These are phyloP conservation scores for Eucalyptus pumila DNA, from an alignment of 345 rosid species.

Conservation along the genomic window DNA sequence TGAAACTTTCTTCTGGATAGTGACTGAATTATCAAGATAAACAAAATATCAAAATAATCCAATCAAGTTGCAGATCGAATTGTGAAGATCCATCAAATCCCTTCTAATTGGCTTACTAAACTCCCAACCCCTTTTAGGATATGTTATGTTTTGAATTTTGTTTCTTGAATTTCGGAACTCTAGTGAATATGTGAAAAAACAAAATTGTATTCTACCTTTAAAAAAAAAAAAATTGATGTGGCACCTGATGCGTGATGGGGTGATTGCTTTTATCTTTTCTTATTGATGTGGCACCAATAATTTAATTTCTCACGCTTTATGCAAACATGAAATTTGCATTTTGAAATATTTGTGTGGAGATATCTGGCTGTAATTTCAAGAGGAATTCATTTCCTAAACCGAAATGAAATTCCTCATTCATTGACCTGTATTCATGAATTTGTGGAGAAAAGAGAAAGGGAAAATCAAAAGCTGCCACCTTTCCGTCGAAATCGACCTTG, in stretches of 20 bases:
- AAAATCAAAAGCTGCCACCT: not conserved
- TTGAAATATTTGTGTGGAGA: not conserved
- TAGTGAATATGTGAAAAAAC: too few relatives aligned
- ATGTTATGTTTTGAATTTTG: too few relatives aligned
- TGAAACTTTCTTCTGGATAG: not conserved
- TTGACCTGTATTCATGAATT: not conserved
- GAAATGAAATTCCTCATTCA: not conserved
- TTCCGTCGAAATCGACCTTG: not conserved
- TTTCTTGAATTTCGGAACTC: too few relatives aligned
- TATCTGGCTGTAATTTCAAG: not conserved
- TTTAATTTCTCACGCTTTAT: not conserved
- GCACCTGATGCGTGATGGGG: too few relatives aligned
- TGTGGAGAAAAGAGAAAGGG: not conserved
- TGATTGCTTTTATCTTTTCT: too few relatives aligned
- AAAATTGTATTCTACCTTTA: too few relatives aligned
- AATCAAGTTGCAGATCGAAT: too few relatives aligned
- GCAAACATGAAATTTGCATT: not conserved
- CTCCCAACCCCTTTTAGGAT: accelerated
- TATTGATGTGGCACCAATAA: not conserved
- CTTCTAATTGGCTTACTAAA: too few relatives aligned
- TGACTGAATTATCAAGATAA: not conserved
- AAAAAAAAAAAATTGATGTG: not conserved
- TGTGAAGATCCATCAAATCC: too few relatives aligned
- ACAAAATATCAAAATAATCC: not conserved
- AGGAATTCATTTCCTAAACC: not conserved